Evolutionary conservation across 2,329 filamentous ascomycete species (phyloP).

Genomic region (Sclerotiophoma versabilis): DNA sequence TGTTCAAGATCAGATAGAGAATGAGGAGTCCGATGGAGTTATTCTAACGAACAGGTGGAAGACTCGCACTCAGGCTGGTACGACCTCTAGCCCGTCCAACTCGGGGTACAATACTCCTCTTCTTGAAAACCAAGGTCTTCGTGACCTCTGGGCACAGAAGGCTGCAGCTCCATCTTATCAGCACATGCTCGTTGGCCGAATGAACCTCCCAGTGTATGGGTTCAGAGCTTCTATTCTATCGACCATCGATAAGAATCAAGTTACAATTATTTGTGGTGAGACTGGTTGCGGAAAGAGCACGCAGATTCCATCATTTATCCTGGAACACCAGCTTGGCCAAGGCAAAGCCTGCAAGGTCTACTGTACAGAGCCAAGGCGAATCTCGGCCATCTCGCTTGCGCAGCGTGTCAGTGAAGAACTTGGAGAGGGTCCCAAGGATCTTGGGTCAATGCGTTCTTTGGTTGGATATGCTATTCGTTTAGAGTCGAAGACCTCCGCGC

Average conservation of each 20-base stretch:
- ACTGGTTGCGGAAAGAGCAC: constrained; percentile 98
- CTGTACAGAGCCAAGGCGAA: constrained; percentile 92
- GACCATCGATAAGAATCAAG: constrained; percentile 79
- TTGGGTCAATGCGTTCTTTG: constrained; percentile 83
- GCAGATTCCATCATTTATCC: constrained; percentile 90
- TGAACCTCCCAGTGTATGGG: constrained; percentile 86
- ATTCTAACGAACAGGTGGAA: constrained; percentile 80
- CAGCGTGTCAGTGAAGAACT: constrained; percentile 93
- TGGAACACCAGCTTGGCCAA: constrained; percentile 84
- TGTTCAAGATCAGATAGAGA: constrained; percentile 71
- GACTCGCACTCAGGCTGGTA: constrained; percentile 45
- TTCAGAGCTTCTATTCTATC: constrained; percentile 81
- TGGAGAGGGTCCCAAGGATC: constrained; percentile 80
- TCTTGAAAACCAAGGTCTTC: constrained; percentile 51
- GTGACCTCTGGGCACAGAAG: constrained; percentile 61
- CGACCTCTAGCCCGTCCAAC: constrained; percentile 34
- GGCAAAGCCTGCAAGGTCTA: constrained; percentile 90
- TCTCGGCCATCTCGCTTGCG: constrained; percentile 93
- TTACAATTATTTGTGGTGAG: constrained; percentile 94
- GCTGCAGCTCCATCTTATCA: constrained; percentile 66
- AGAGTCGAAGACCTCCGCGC: constrained; percentile 82
- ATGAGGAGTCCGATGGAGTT: constrained; percentile 59
- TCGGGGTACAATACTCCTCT: constrained; percentile 41
- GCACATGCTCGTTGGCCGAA: constrained; percentile 78
- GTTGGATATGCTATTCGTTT: constrained; percentile 94